Conservation (phyloP, 139 green algal genomes). For the Auxenochlorella pyrenoidosa region DNA sequence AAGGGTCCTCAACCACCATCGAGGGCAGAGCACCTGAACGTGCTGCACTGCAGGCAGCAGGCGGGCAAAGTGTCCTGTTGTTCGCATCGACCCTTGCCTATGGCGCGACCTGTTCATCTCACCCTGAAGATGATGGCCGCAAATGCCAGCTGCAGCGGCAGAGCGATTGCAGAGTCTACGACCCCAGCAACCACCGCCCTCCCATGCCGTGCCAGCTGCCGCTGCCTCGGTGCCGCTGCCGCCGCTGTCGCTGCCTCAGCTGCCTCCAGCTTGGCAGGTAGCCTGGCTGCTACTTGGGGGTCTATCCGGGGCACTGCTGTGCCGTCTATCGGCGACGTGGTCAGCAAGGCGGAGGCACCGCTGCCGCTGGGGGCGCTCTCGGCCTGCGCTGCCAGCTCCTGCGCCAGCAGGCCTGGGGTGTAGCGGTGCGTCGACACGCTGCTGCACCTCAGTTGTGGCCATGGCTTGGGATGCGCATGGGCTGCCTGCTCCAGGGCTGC, state of each 20-base stretch:
- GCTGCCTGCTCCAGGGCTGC: background rate
- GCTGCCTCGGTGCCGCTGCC: background rate
- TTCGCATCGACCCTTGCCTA: background rate
- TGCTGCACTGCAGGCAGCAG: background rate
- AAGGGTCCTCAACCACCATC: background rate
- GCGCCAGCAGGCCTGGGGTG: background rate
- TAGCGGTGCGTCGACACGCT: background rate
- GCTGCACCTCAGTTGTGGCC: slow-evolving; percentile 9
- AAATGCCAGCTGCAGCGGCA: slow-evolving; percentile 77
- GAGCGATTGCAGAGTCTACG: slow-evolving; percentile 64
- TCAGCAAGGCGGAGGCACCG: background rate
- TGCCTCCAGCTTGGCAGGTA: background rate
- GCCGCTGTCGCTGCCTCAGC: background rate
- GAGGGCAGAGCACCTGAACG: background rate
- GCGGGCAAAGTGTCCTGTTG: background rate
- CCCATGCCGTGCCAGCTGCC: background rate
- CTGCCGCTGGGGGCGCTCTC: background rate
- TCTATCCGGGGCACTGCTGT: too few relatives aligned
- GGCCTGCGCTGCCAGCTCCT: background rate
- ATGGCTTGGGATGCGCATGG: background rate
- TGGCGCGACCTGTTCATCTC: background rate
- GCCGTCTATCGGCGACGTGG: too few relatives aligned
- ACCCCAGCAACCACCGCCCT: slow-evolving; percentile 38
- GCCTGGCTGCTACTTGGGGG: background rate
- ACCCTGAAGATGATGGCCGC: slow-evolving; percentile 81